Percentiles rank a stretch among this genome's conserved stretches.
These are phyloP conservation scores for Hericium erinaceus DNA, from an alignment of 768 basidiomycete genomes.

Conservation along the genomic window DNA sequence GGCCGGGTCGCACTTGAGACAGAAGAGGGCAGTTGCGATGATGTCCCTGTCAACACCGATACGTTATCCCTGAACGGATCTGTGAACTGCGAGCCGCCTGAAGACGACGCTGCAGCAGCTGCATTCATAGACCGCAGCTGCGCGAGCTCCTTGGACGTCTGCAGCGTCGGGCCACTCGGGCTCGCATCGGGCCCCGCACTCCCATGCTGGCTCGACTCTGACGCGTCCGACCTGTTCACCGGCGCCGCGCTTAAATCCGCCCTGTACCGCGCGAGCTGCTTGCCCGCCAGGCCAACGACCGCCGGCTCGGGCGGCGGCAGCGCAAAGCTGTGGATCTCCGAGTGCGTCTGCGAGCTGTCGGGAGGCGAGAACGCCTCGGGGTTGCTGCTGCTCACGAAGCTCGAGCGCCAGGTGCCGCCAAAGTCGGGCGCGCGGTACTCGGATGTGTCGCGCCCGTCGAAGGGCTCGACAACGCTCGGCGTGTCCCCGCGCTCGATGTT, in stretches of 20 bases:
- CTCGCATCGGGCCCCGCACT: not conserved
- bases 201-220: not conserved
- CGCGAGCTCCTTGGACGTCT: not conserved
- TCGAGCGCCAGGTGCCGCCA: not conserved
- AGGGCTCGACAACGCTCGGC: not conserved
- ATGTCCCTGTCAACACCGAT: not conserved
- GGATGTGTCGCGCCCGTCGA: not conserved
- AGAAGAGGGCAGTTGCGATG: too few species aligned
- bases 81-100: not conserved
- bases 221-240: not conserved
- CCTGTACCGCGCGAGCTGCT: constrained; percentile 5
- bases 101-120: not conserved
- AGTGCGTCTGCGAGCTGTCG: not conserved
- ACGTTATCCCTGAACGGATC: not conserved
- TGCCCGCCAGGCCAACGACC: constrained; percentile 1
- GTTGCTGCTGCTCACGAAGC: not conserved
- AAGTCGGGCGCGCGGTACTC: not conserved
- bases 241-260: not conserved
- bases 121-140: not conserved
- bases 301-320: not conserved
- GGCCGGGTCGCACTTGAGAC: not conserved
- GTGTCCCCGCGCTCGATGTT: not conserved
- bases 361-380: not conserved
- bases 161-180: not conserved
- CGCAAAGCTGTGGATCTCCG: not conserved